These are phyloP conservation scores for Phyllosticta citribraziliensis DNA, from an alignment of 2,329 filamentous ascomycete genomes.

Conservation along the genomic window DNA sequence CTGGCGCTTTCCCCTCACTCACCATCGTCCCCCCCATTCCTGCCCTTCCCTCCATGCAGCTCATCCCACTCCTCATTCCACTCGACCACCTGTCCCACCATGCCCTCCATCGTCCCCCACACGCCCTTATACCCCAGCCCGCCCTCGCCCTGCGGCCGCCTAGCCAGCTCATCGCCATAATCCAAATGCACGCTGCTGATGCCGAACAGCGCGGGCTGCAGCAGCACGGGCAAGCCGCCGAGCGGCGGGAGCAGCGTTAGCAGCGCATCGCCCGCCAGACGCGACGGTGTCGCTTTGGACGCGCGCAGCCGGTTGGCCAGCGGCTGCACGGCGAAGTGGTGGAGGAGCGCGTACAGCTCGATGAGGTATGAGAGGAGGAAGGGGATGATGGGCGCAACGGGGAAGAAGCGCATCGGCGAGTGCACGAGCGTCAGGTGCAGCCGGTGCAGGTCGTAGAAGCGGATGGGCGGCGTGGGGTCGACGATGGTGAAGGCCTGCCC, in stretches of 20 bases:
- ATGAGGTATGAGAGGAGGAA: slow-evolving; percentile 31
- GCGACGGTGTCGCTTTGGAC: neutral
- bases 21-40: no score
- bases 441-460: slow-evolving; percentile 33
- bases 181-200: slow-evolving; percentile 27
- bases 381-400: slow-evolving; percentile 28
- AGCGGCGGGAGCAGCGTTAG: slow-evolving; percentile 17
- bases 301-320: neutral
- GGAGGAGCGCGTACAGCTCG: slow-evolving; percentile 27
- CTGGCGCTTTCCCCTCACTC: no score
- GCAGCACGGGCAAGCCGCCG: slow-evolving; percentile 23
- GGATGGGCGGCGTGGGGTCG: slow-evolving; percentile 39
- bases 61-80: slow-evolving; percentile 27
- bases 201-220: slow-evolving; percentile 31
- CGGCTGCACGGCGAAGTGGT: slow-evolving; percentile 13
- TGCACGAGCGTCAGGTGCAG: slow-evolving; percentile 22
- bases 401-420: slow-evolving; percentile 23
- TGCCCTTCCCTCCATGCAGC: neutral
- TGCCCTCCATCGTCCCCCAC: slow-evolving; percentile 33
- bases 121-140: slow-evolving; percentile 34
- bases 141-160: slow-evolving; percentile 17
- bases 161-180: slow-evolving; percentile 30
- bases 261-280: neutral
- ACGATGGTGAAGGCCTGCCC: slow-evolving; percentile 44
- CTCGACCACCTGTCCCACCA: slow-evolving; percentile 23